These are phyloP conservation scores for Jacaranda copaia DNA, from an alignment of 257 asterid species.

Conservation along the genomic window DNA sequence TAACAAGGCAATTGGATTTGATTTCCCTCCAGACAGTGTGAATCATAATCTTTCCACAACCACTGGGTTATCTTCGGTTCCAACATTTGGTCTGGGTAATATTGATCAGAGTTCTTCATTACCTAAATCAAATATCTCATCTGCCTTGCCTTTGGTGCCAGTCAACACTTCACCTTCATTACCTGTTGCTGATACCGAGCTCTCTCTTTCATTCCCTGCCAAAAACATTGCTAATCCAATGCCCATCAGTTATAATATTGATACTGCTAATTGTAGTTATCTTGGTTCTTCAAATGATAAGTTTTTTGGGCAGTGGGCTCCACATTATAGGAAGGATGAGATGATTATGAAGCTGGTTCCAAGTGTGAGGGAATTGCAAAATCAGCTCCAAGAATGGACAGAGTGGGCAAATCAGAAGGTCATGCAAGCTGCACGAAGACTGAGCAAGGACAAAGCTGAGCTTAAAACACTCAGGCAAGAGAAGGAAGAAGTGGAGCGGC, in stretches of 20 bases:
- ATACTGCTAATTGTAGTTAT: constrained; percentile 45
- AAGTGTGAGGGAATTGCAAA: constrained; percentile 73
- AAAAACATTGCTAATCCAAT: constrained; percentile 54
- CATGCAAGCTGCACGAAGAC: constrained; percentile 95
- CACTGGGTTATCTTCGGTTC: constrained; percentile 53
- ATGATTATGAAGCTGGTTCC: constrained; percentile 81
- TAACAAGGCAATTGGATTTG: constrained; percentile 53
- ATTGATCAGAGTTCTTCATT: constrained; percentile 43
- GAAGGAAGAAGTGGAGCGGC: constrained; percentile 89
- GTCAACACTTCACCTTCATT: constrained; percentile 47
- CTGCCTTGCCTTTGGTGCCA: constrained; percentile 43
- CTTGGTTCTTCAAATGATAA: constrained; percentile 51
- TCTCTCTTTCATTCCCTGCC: constrained; percentile 83
- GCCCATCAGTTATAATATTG: constrained; percentile 59
- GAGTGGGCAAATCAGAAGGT: constrained; percentile 99
- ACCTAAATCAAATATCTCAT: constrained; percentile 49
- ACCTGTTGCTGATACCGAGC: constrained; percentile 87
- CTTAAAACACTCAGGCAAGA: constrained; percentile 89
- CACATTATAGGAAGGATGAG: constrained; percentile 82
- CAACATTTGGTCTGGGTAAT: constrained; percentile 56
- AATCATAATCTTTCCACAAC: constrained; percentile 52
- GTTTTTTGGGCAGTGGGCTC: constrained; percentile 56
- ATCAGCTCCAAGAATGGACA: constrained; percentile 95
- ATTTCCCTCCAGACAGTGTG: constrained; percentile 49
- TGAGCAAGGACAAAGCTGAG: constrained; percentile 89